phyloP scores from a whole-genome alignment of 2,329 filamentous ascomycete genomes.

The Purpureocillium lavendulum region DNA sequence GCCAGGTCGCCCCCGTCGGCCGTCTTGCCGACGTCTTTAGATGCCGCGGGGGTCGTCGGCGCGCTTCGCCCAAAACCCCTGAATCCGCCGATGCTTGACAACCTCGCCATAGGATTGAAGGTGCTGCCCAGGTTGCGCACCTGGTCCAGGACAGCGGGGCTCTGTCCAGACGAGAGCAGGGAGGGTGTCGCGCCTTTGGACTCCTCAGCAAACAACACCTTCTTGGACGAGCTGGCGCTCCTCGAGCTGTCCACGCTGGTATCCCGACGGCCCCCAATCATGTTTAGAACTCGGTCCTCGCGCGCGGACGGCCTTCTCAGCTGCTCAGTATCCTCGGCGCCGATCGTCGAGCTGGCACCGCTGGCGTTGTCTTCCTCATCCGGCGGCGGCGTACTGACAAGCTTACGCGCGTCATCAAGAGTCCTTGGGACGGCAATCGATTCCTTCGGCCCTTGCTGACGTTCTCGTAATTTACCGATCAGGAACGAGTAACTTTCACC shows the following conservation, averaged over 20 bases:
- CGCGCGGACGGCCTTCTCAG: constrained; percentile 19
- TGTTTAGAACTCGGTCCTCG: constrained; percentile 60
- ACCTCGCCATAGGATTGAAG: constrained; percentile 73
- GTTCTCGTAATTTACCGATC: constrained; percentile 77
- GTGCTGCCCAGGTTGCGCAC: constrained; percentile 74
- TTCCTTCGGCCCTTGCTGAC: constrained; percentile 34
- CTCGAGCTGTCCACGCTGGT: constrained; percentile 66
- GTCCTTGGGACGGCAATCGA: constrained; percentile 71
- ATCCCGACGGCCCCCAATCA: constrained; percentile 69
- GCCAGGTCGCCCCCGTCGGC: constrained; percentile 48
- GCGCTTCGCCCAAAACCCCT: constrained; percentile 61
- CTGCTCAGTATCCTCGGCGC: constrained; percentile 24
- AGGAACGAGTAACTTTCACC: constrained; percentile 92
- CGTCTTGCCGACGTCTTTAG: constrained; percentile 27
- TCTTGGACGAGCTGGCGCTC: constrained; percentile 54
- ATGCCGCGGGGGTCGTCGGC: constrained; percentile 25
- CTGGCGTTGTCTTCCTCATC: constrained; percentile 57
- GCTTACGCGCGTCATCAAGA: constrained; percentile 81
- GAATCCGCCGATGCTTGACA: constrained; percentile 66
- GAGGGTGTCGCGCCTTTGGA: constrained; percentile 10
- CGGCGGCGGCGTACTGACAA: constrained; percentile 66
- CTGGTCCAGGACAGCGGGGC: constrained; percentile 64
- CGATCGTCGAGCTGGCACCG: constrained; percentile 45
- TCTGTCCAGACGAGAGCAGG: constrained; percentile 13
- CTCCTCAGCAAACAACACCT: constrained; percentile 42